Evolutionary conservation across 2,329 filamentous ascomycete species (phyloP).

Genomic region (Colletotrichum scovillei): DNA sequence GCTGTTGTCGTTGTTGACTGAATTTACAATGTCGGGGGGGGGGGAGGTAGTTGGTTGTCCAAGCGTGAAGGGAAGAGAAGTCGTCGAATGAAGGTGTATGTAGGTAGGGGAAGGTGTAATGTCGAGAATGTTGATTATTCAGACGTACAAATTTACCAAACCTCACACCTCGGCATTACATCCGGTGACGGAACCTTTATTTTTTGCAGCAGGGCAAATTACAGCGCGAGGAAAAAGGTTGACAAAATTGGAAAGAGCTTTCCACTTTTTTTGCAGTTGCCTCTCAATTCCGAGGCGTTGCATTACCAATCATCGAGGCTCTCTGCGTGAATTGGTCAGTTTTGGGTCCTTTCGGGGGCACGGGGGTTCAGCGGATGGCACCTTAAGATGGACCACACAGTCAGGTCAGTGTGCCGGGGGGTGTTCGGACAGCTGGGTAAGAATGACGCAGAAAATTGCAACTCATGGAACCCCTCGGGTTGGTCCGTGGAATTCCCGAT

Average conservation of each 20-base stretch:
- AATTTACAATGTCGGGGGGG: not conserved
- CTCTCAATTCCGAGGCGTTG: slow-evolving; percentile 30
- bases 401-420: not conserved
- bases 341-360: not conserved
- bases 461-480: not conserved
- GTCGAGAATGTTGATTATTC: slow-evolving; percentile 6
- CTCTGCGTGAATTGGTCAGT: not conserved
- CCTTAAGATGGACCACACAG: no score
- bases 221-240: not conserved
- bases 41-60: not conserved
- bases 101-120: not conserved
- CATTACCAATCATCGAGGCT: slow-evolving; percentile 32
- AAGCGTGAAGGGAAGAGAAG: not conserved
- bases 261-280: slow-evolving; percentile 15
- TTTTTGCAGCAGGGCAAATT: slow-evolving; percentile 8
- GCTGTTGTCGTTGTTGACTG: not conserved
- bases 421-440: not conserved
- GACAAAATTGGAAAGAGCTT: not conserved
- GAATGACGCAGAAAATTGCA: slow-evolving; percentile 20
- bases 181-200: not conserved
- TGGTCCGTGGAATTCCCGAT: slow-evolving; percentile 17
- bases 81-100: not conserved
- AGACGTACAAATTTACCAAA: slow-evolving; percentile 15
- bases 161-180: slow-evolving; percentile 19
- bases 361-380: no score